A percentile compares a stretch with the other conserved stretches of the same genome.
These are phyloP conservation scores for Tricladium varicosporioides DNA, from an alignment of 2,329 filamentous ascomycete species.

Conservation along the genomic window DNA sequence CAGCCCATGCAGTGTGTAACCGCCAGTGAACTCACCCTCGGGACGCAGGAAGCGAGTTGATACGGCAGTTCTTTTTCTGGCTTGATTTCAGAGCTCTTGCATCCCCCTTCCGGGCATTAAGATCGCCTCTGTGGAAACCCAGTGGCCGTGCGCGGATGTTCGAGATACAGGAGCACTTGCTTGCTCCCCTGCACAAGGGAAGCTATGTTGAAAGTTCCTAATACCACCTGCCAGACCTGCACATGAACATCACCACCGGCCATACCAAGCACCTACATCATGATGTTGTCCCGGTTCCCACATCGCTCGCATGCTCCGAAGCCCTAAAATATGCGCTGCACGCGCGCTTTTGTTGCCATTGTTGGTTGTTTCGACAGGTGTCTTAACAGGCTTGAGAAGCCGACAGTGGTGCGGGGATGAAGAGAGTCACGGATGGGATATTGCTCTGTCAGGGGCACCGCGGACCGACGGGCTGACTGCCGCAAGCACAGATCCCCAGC, in stretches of 20 bases:
- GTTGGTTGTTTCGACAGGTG: neutral
- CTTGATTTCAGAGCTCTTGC: neutral
- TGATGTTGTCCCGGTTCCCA: neutral
- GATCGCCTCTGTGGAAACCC: slow-evolving; percentile 4
- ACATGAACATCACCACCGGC: too few species aligned
- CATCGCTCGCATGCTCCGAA: neutral
- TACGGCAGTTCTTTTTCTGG: slow-evolving; percentile 3
- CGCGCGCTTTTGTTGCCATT: slow-evolving; percentile 13
- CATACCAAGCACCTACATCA: too few species aligned
- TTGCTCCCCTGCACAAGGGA: too few species aligned
- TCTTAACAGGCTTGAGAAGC: neutral
- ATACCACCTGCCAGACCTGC: too few species aligned
- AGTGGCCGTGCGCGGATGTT: neutral
- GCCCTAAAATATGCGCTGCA: slow-evolving; percentile 14
- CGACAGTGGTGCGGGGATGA: slow-evolving; percentile 3
- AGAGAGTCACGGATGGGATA: neutral
- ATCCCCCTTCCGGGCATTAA: neutral
- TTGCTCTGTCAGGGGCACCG: neutral
- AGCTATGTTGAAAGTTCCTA: too few species aligned
- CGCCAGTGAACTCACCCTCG: neutral
- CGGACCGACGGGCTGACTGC: slow-evolving; percentile 7
- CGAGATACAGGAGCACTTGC: neutral
- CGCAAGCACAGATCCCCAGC: neutral
- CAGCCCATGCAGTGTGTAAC: slow-evolving; percentile 10
- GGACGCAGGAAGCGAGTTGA: slow-evolving; percentile 2